Conservation (phyloP, 108 stramenopile species). For the Skeletonema menzelii region DNA sequence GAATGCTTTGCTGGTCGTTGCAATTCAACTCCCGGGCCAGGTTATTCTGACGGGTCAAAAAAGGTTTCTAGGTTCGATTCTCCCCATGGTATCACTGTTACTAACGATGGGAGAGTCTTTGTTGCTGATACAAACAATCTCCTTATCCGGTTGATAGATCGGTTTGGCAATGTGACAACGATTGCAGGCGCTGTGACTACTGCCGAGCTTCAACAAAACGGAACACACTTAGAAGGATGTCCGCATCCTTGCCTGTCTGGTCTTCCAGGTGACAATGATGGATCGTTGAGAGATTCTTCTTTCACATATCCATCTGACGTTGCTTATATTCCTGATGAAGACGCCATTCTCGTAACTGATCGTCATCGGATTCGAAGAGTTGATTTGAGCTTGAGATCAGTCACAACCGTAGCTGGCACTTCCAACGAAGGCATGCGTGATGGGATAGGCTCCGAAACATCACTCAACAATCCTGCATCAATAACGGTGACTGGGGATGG, state of each 20-base stretch:
- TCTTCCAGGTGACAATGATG: slow-evolving; percentile 63
- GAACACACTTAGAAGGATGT: slow-evolving; percentile 36
- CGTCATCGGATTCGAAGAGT: slow-evolving; percentile 59
- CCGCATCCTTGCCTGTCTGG: slow-evolving; percentile 69
- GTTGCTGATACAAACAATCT: slow-evolving; percentile 92
- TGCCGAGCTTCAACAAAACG: slow-evolving; percentile 26
- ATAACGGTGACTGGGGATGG: slow-evolving; percentile 64
- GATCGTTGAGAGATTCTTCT: slow-evolving; percentile 35
- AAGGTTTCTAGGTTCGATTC: slow-evolving; percentile 66
- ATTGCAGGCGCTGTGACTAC: slow-evolving; percentile 51
- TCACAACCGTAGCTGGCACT: slow-evolving; percentile 72
- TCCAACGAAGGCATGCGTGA: slow-evolving; percentile 56
- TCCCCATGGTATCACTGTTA: slow-evolving; percentile 70
- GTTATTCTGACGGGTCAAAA: slow-evolving; percentile 70
- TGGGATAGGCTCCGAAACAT: slow-evolving; percentile 61
- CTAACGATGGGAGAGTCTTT: slow-evolving; percentile 56
- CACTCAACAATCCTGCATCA: slow-evolving; percentile 66
- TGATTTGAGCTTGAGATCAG: slow-evolving; percentile 44
- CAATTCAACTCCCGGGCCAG: slow-evolving; percentile 53
- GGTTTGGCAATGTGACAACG: slow-evolving; percentile 54
- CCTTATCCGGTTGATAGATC: slow-evolving; percentile 57
- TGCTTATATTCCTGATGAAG: slow-evolving; percentile 45
- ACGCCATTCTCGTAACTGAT: slow-evolving; percentile 71
- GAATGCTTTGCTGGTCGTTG: slow-evolving; percentile 67
- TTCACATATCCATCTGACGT: slow-evolving; percentile 83